phyloP scores from a whole-genome alignment of 805 yeast species.

The Trichomonascus vanleenenianus region DNA sequence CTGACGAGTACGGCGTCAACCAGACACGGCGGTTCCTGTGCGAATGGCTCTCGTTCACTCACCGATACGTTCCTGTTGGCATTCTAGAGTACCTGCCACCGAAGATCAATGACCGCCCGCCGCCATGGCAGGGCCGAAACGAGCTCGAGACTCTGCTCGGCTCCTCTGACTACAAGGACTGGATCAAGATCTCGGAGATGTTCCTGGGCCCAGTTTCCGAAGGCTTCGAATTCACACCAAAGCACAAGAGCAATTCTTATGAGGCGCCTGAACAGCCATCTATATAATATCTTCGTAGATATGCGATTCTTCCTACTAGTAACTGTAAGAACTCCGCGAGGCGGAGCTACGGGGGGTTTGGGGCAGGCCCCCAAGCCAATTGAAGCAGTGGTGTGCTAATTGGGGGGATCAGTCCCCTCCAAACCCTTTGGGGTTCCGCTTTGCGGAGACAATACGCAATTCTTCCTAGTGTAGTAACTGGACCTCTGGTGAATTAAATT shows the following conservation, averaged over 20 bases:
- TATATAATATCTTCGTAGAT: too few relatives aligned
- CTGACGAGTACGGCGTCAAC: conserved; percentile 90
- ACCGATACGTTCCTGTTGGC: conserved; percentile 91
- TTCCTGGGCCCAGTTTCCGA: conserved; percentile 82
- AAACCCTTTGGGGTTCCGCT: too few relatives aligned
- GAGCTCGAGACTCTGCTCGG: conserved; percentile 88
- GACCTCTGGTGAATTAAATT: too few relatives aligned
- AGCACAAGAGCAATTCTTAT: conserved; percentile 88
- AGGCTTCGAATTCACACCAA: conserved; percentile 74
- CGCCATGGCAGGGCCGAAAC: conserved; percentile 85
- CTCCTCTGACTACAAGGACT: conserved; percentile 76
- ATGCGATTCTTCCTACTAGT: too few relatives aligned
- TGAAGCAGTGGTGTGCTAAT: too few relatives aligned
- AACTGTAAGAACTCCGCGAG: too few relatives aligned
- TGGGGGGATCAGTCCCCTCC: too few relatives aligned
- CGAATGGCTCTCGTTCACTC: conserved; percentile 90
- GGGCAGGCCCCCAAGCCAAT: too few relatives aligned
- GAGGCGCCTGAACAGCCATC: not conserved
- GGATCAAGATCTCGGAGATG: conserved; percentile 95
- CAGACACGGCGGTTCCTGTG: conserved; percentile 84
- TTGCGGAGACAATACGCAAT: too few relatives aligned
- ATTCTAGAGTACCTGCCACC: conserved; percentile 85
- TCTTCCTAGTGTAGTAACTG: too few relatives aligned
- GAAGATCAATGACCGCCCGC: conserved; percentile 87
- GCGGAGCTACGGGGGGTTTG: too few relatives aligned